Percentiles rank a stretch among this genome's conserved stretches.
phyloP scores from a whole-genome alignment of 2,329 filamentous ascomycete species.

The Exophiala bonariae region DNA sequence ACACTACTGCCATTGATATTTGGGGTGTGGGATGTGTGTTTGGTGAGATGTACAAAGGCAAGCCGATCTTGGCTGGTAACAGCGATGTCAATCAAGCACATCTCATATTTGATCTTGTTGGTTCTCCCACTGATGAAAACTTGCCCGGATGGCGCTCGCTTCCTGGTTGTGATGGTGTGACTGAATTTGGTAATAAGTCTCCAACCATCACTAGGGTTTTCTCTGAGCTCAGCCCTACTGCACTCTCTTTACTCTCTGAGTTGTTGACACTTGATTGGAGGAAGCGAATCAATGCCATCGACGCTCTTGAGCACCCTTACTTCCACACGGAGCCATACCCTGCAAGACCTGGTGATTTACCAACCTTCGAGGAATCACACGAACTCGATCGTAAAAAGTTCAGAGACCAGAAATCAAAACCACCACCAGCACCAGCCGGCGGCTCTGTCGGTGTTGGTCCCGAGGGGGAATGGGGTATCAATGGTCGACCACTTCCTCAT shows the following conservation, averaged over 20 bases:
- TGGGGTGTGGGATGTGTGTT: constrained; percentile 99
- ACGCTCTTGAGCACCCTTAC: constrained; percentile 89
- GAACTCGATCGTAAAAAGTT: constrained; percentile 93
- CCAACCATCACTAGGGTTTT: constrained; percentile 74
- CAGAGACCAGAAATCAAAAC: constrained; percentile 77
- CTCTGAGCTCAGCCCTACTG: constrained; percentile 68
- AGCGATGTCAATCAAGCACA: constrained; percentile 88
- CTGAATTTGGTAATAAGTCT: constrained; percentile 58
- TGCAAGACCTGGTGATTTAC: constrained; percentile 81
- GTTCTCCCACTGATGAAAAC: constrained; percentile 80
- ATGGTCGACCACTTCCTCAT: constrained; percentile 34
- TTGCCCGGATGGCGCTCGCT: constrained; percentile 90
- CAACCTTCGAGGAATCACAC: constrained; percentile 89
- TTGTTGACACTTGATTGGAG: constrained; percentile 87
- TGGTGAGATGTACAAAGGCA: constrained; percentile 93
- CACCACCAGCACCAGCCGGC: constrained; percentile 88
- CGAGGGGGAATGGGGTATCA: constrained; percentile 56
- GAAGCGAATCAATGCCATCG: constrained; percentile 85
- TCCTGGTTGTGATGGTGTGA: constrained; percentile 76
- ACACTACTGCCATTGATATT: constrained; percentile 97
- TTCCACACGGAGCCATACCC: constrained; percentile 79
- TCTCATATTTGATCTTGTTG: constrained; percentile 90
- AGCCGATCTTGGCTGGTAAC: constrained; percentile 87
- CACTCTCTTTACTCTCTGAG: constrained; percentile 77
- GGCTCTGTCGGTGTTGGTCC: constrained; percentile 78